Evolutionary conservation across 176 grass and related monocot species (phyloP).

Genomic region (Pontederia paniculata): DNA sequence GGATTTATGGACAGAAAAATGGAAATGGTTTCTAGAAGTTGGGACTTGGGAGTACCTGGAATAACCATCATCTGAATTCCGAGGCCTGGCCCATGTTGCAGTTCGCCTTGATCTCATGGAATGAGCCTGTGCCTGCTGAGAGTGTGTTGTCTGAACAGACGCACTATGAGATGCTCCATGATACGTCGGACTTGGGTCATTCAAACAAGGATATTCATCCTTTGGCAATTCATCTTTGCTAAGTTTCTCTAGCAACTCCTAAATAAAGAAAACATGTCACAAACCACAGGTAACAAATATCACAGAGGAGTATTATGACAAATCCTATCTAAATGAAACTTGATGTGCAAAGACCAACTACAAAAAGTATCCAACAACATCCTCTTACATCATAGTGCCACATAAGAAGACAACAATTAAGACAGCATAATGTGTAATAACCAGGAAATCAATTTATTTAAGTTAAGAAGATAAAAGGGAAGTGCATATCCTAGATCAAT

Average conservation of each 20-base stretch:
- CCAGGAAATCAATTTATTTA: too few species aligned
- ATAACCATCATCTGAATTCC: conserved; percentile 83
- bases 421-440: too few species aligned
- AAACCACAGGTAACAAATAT: not conserved
- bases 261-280: conserved; percentile 1
- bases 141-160: conserved; percentile 26
- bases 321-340: too few species aligned
- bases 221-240: conserved; percentile 60
- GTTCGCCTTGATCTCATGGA: conserved; percentile 66
- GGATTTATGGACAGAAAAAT: not conserved
- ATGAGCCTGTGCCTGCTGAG: conserved; percentile 38
- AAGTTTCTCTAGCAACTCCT: conserved; percentile 92
- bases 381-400: too few species aligned
- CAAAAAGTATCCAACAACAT: too few species aligned
- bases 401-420: too few species aligned
- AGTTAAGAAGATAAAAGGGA: too few species aligned
- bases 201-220: conserved; percentile 81
- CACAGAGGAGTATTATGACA: too few species aligned
- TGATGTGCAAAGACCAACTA: too few species aligned
- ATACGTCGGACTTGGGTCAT: conserved; percentile 60
- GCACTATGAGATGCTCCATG: conserved; percentile 27
- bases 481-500: too few species aligned
- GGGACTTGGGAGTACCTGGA: conserved; percentile 56
- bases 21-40: not conserved
- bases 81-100: conserved; percentile 71